phyloP scores from a whole-genome alignment of 305 asterid genomes.

The Stenogyne calaminthoides region DNA sequence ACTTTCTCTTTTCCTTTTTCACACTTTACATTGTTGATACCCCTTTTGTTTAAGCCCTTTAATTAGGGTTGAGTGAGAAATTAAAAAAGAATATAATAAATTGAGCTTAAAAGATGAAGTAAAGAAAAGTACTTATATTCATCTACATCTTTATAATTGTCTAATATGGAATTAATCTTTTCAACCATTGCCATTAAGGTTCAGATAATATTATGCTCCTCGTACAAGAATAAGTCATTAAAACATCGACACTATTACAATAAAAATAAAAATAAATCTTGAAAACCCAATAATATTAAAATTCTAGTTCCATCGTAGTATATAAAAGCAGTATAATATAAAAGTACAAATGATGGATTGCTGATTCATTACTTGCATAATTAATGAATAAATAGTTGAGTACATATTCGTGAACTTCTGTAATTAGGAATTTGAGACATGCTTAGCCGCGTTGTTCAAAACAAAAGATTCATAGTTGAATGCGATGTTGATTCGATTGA shows the following conservation, averaged over 20 bases:
- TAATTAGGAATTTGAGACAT: not conserved
- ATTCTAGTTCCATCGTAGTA: no score
- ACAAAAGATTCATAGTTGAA: conserved; percentile 35
- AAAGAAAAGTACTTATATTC: conserved; percentile 15
- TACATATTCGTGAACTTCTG: not conserved
- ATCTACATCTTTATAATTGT: conserved; percentile 16
- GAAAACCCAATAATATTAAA: no score
- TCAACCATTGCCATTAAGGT: not conserved
- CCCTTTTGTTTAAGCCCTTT: conserved; percentile 36
- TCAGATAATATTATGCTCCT: not conserved
- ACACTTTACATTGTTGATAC: conserved; percentile 52
- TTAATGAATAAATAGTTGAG: not conserved
- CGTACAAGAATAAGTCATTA: not conserved
- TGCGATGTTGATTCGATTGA: conserved; percentile 38
- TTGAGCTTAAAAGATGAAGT: conserved; percentile 14
- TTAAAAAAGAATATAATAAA: conserved; percentile 1
- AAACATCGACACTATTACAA: not conserved
- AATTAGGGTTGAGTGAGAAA: conserved; percentile 19
- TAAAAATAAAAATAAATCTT: no score
- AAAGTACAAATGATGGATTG: not conserved
- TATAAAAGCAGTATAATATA: not conserved
- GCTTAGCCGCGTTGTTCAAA: conserved; percentile 1
- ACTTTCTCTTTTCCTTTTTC: conserved; percentile 42
- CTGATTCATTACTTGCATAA: not conserved
- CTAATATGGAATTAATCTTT: conserved; percentile 2